These are phyloP conservation scores for Penicillium pancosmium DNA, from an alignment of 495 filamentous ascomycete species.

Conservation along the genomic window DNA sequence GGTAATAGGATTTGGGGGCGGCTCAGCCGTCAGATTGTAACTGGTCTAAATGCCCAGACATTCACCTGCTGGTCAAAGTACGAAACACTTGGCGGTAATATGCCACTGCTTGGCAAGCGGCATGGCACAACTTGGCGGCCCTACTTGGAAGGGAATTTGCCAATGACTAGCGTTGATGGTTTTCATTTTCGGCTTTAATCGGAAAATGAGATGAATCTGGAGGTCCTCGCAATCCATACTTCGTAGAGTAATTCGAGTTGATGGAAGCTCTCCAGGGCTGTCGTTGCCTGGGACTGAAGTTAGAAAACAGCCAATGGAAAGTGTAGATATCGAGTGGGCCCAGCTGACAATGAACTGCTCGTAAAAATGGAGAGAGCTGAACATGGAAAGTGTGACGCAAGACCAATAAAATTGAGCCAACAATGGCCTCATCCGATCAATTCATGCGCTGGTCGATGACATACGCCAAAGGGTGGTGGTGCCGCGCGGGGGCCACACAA, in stretches of 20 bases:
- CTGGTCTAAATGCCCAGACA: conserved; percentile 13
- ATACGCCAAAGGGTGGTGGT: conserved; percentile 6
- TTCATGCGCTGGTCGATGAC: conserved; percentile 6
- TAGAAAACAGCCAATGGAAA: conserved; percentile 3
- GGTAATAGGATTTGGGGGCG: conserved; percentile 19
- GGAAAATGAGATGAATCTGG: too few relatives aligned
- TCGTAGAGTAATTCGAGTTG: neutral
- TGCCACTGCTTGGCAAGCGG: conserved; percentile 19
- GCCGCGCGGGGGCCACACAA: conserved; percentile 1
- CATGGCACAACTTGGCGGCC: conserved; percentile 19
- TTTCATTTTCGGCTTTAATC: neutral
- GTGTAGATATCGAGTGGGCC: neutral
- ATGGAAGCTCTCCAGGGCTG: neutral
- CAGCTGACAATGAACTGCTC: neutral
- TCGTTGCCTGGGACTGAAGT: conserved; percentile 2
- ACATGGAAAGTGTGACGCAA: neutral
- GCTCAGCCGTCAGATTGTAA: conserved; percentile 11
- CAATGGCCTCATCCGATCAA: neutral
- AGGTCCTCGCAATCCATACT: too few relatives aligned
- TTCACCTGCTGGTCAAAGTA: conserved; percentile 1
- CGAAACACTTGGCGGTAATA: conserved; percentile 13
- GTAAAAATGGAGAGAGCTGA: neutral
- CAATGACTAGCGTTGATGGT: neutral
- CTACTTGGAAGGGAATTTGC: conserved; percentile 10
- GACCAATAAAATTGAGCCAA: neutral